A percentile compares a stretch with the other conserved stretches of the same genome.
These are phyloP conservation scores for Vachellia collinsii DNA, from an alignment of 306 rosid species.

Conservation along the genomic window DNA sequence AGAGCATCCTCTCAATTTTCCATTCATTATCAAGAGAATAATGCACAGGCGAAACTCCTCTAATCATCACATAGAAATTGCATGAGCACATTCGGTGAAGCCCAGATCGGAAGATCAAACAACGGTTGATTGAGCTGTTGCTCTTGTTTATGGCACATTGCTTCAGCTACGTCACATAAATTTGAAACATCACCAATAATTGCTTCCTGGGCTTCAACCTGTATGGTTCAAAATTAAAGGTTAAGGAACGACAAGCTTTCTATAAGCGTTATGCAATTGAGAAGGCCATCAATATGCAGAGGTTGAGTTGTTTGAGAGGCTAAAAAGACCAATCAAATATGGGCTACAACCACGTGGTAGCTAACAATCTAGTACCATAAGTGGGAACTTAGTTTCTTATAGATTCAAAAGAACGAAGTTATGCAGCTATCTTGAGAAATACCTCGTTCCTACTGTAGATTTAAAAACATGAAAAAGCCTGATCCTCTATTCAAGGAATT, in stretches of 20 bases:
- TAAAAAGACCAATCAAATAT: slow-evolving; percentile 2
- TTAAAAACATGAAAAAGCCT: background rate
- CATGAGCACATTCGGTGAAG: slow-evolving; percentile 63
- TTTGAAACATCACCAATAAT: slow-evolving; percentile 54
- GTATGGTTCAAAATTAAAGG: slow-evolving; percentile 23
- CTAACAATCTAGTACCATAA: background rate
- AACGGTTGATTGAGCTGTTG: slow-evolving; percentile 52
- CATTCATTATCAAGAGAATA: slow-evolving; percentile 30
- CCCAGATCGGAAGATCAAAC: slow-evolving; percentile 75
- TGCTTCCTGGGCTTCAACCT: slow-evolving; percentile 80
- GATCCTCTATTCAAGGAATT: slow-evolving; percentile 1
- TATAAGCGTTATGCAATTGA: background rate
- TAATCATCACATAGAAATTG: slow-evolving; percentile 56
- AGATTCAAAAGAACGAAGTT: slow-evolving; percentile 6
- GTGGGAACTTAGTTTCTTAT: background rate
- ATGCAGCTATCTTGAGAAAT: background rate
- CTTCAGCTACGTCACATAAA: slow-evolving; percentile 71
- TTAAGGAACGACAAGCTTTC: slow-evolving; percentile 26
- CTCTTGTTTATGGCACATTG: slow-evolving; percentile 53
- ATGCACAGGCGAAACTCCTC: slow-evolving; percentile 25
- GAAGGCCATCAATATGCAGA: slow-evolving; percentile 9
- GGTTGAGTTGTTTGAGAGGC: background rate
- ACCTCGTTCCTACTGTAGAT: background rate
- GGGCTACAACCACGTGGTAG: background rate
- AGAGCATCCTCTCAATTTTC: slow-evolving; percentile 29